These are phyloP conservation scores for Ceratobasidium papillatum DNA, from an alignment of 1,284 basidiomycete genomes.

Conservation along the genomic window DNA sequence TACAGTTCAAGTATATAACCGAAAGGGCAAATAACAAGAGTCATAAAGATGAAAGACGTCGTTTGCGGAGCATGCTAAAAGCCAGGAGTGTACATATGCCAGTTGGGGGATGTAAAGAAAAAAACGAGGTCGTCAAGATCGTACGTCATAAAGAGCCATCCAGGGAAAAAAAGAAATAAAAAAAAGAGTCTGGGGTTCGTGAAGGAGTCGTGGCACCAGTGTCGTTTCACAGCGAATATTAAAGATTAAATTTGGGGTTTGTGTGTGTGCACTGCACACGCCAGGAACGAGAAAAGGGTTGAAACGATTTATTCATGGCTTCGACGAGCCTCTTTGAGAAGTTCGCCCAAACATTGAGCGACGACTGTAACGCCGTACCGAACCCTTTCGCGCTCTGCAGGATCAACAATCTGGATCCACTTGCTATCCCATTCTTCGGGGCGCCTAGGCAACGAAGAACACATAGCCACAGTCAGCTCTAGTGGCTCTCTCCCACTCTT, in stretches of 20 bases:
- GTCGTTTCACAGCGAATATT: constrained; percentile 24
- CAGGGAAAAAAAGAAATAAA: neutral
- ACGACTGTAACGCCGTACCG: constrained; percentile 34
- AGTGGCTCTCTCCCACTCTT: neutral
- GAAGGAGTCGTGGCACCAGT: constrained; percentile 11
- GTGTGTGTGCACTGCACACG: constrained; percentile 8
- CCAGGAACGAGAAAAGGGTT: neutral
- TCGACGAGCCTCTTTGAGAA: constrained; percentile 26
- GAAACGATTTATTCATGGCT: neutral
- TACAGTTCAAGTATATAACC: neutral
- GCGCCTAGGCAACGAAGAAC: constrained; percentile 14
- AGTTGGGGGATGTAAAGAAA: neutral
- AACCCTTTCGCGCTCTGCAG: constrained; percentile 34
- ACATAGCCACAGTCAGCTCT: neutral
- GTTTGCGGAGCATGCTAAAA: neutral
- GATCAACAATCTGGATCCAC: constrained; percentile 36
- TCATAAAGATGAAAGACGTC: neutral
- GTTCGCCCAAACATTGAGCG: constrained; percentile 31
- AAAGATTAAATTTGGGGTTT: constrained; percentile 5
- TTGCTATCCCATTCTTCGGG: constrained; percentile 38
- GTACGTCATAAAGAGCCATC: neutral
- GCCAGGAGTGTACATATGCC: neutral
- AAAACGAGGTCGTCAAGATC: constrained; percentile 28
- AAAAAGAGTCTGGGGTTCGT: neutral
- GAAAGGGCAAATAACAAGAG: neutral